These are phyloP conservation scores for Diplogelasinospora grovesii DNA, from an alignment of 495 filamentous ascomycete species.

Conservation along the genomic window DNA sequence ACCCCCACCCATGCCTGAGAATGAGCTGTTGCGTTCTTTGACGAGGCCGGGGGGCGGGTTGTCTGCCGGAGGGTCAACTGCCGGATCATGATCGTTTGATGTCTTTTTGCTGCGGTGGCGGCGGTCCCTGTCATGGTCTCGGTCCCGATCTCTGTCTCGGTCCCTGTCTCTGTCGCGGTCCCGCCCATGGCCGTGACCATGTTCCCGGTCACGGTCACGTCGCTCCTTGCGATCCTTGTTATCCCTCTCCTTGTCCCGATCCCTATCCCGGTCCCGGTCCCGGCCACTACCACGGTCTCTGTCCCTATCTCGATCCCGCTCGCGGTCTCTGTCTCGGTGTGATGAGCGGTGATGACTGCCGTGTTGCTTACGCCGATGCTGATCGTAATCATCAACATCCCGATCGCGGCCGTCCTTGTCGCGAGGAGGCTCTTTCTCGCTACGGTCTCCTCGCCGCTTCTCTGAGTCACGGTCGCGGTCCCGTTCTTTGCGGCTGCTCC, in stretches of 20 bases:
- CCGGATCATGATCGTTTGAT: no score
- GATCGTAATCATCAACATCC: no score
- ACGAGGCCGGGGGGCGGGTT: background rate
- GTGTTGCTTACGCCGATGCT: no score
- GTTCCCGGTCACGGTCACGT: constrained; percentile 25
- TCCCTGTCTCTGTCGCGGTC: constrained; percentile 46
- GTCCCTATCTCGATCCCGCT: constrained; percentile 39
- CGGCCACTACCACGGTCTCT: constrained; percentile 41
- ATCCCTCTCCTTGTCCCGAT: constrained; percentile 27
- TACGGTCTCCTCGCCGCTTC: no score
- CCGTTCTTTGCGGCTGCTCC: constrained; percentile 42
- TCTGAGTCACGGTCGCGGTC: constrained; percentile 37
- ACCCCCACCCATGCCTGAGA: constrained; percentile 31
- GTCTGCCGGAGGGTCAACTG: no score
- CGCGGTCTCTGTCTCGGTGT: constrained; percentile 38
- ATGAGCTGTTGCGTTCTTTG: constrained; percentile 29
- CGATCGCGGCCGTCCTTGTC: constrained; percentile 27
- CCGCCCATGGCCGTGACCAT: constrained; percentile 36
- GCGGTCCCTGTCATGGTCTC: constrained; percentile 40
- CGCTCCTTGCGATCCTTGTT: constrained; percentile 31
- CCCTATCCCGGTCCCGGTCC: constrained; percentile 35
- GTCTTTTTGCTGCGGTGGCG: constrained; percentile 47
- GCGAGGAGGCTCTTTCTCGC: constrained; percentile 34
- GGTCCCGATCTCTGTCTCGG: constrained; percentile 39
- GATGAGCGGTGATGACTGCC: no score